A percentile compares a stretch with the other conserved stretches of the same genome.
Conservation (phyloP, 2,329 filamentous ascomycete species). For the Furcasterigmium furcatum region DNA sequence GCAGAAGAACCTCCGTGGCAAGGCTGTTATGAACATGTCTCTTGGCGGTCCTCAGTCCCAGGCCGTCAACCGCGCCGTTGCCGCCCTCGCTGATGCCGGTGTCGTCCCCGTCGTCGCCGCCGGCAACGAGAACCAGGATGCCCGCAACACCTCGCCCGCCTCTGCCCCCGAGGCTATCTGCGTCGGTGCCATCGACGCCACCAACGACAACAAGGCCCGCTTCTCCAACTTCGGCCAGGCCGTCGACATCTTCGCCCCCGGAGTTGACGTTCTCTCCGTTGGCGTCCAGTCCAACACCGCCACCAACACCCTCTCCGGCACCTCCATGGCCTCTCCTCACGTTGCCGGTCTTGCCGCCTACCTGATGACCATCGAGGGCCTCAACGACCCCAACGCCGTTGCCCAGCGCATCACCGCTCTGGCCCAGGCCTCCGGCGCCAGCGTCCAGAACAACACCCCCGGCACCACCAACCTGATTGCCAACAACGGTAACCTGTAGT, state of each 20-base stretch:
- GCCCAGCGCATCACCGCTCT: constrained; percentile 48
- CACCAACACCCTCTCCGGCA: constrained; percentile 45
- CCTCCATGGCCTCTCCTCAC: constrained; percentile 66
- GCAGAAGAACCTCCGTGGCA: constrained; percentile 38
- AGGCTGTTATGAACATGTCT: constrained; percentile 63
- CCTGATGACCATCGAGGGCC: constrained; percentile 54
- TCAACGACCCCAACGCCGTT: constrained; percentile 41
- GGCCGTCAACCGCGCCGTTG: constrained; percentile 54
- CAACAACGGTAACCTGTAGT: constrained; percentile 46
- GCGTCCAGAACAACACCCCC: constrained; percentile 35
- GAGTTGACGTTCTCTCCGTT: constrained; percentile 49
- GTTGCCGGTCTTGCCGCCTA: constrained; percentile 67
- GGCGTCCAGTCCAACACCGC: constrained; percentile 46
- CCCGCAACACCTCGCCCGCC: constrained; percentile 48
- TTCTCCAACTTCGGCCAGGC: constrained; percentile 57
- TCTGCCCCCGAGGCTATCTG: constrained; percentile 55
- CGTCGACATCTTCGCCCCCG: constrained; percentile 55
- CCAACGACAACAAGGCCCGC: constrained; percentile 40
- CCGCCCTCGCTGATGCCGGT: constrained; percentile 43
- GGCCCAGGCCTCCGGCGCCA: constrained; percentile 40
- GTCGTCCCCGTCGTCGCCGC: constrained; percentile 58
- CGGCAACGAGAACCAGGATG: constrained; percentile 54
- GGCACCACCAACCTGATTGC: constrained; percentile 52
- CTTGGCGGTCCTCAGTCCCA: constrained; percentile 47
- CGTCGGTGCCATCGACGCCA: constrained; percentile 55